Conservation (phyloP, 2,329 filamentous ascomycete species). For the Calycina herbarum region DNA sequence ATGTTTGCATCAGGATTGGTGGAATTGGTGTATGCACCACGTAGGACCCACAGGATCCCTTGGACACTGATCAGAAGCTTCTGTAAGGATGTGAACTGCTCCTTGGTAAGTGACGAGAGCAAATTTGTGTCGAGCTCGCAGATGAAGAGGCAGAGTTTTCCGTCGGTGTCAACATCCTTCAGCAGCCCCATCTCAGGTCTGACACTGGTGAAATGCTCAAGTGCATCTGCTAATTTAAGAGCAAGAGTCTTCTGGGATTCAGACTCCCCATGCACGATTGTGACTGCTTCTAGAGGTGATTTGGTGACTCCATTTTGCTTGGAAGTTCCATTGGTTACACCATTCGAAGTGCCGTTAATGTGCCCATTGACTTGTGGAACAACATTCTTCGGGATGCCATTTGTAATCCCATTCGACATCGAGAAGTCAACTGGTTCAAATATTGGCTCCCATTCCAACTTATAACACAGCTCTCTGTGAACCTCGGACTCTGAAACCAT, state of each 20-base stretch:
- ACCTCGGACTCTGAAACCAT: slow-evolving; percentile 32
- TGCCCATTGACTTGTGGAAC: neutral
- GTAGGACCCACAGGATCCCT: slow-evolving; percentile 51
- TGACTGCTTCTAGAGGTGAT: slow-evolving; percentile 37
- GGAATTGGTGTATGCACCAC: slow-evolving; percentile 42
- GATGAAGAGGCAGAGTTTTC: slow-evolving; percentile 46
- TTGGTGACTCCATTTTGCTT: slow-evolving; percentile 32
- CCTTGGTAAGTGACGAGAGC: slow-evolving; percentile 44
- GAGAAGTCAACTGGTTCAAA: slow-evolving; percentile 15
- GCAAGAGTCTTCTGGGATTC: slow-evolving; percentile 37
- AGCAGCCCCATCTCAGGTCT: slow-evolving; percentile 39
- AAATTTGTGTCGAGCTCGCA: slow-evolving; percentile 43
- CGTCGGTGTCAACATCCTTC: slow-evolving; percentile 32
- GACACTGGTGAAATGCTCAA: slow-evolving; percentile 40
- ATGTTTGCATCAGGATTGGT: slow-evolving; percentile 31
- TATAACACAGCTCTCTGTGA: slow-evolving; percentile 49
- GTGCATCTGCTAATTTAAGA: slow-evolving; percentile 37
- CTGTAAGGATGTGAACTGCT: slow-evolving; percentile 46
- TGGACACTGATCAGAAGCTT: slow-evolving; percentile 41
- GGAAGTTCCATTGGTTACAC: slow-evolving; percentile 8
- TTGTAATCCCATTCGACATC: slow-evolving; percentile 6
- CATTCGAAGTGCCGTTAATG: slow-evolving; percentile 3
- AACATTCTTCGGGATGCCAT: neutral
- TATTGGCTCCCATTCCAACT: slow-evolving; percentile 47
- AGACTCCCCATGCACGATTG: slow-evolving; percentile 28